Percentiles rank a stretch among this genome's conserved stretches.
These are phyloP conservation scores for Vitis hybrid DNA, from an alignment of 177 flowering plant genomes.

Conservation along the genomic window DNA sequence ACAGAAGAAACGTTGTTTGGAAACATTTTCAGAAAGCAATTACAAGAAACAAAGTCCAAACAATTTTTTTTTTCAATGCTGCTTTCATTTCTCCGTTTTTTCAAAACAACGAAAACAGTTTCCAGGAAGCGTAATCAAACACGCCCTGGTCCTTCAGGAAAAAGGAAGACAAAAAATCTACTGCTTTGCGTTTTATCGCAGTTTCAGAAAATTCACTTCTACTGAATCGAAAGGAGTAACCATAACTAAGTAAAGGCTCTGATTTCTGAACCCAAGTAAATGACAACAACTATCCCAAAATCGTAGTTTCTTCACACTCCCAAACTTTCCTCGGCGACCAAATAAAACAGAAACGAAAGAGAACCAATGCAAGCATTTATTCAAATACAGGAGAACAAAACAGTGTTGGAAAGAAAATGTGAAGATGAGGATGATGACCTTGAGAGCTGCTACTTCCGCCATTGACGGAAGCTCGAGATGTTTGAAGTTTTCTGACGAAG, in stretches of 20 bases:
- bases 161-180: not conserved
- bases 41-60: too few species aligned
- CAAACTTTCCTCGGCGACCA: not conserved
- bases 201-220: too few species aligned
- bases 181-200: too few species aligned
- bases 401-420: not conserved
- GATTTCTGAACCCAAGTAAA: not conserved
- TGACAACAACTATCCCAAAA: not conserved
- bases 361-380: not conserved
- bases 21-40: too few species aligned
- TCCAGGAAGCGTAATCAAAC: too few species aligned
- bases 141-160: too few species aligned
- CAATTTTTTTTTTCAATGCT: too few species aligned
- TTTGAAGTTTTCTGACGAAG: slow-evolving; percentile 28
- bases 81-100: too few species aligned
- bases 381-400: not conserved
- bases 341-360: not conserved
- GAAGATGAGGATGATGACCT: slow-evolving; percentile 25
- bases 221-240: not conserved
- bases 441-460: slow-evolving; percentile 41
- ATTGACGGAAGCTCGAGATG: slow-evolving; percentile 42
- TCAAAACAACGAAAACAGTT: too few species aligned
- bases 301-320: not conserved
- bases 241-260: not conserved
- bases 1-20: too few species aligned